Evolutionary conservation across 805 yeast species (phyloP).

Genomic region (Teunomyces tritomae): DNA sequence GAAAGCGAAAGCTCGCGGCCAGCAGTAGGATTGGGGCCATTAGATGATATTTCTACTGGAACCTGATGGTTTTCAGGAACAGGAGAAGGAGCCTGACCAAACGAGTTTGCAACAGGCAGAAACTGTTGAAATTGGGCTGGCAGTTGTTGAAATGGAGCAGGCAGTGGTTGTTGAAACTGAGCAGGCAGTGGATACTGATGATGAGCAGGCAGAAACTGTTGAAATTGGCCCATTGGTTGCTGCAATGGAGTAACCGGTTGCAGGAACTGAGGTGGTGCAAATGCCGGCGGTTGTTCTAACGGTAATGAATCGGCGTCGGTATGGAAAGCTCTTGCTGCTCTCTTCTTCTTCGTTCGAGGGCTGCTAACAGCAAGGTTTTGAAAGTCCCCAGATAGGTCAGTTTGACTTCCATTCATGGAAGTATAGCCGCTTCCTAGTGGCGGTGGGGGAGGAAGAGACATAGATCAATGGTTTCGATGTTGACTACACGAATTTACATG

Average conservation of each 20-base stretch:
- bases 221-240: not conserved
- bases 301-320: constrained; percentile 15
- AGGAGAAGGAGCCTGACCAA: not conserved
- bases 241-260: not conserved
- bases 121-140: not conserved
- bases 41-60: not conserved
- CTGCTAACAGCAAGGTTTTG: constrained; percentile 9
- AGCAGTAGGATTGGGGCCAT: not conserved
- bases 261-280: constrained; percentile 1
- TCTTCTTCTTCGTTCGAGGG: constrained; percentile 21
- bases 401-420: constrained; percentile 4
- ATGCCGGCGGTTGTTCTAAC: not conserved
- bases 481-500: not conserved
- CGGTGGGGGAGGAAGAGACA: constrained; percentile 10
- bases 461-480: not conserved
- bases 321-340: constrained; percentile 32
- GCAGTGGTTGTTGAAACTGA: not conserved
- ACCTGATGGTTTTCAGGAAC: not conserved
- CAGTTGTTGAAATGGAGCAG: not conserved
- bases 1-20: constrained; percentile 8
- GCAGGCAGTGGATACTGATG: not conserved
- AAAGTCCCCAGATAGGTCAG: constrained; percentile 5
- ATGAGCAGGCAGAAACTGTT: not conserved
- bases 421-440: constrained; percentile 3
- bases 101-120: not conserved